Percentiles rank a stretch among this genome's conserved stretches.
These are phyloP conservation scores for Boletus fagicola DNA, from an alignment of 768 basidiomycete species.

Conservation along the genomic window DNA sequence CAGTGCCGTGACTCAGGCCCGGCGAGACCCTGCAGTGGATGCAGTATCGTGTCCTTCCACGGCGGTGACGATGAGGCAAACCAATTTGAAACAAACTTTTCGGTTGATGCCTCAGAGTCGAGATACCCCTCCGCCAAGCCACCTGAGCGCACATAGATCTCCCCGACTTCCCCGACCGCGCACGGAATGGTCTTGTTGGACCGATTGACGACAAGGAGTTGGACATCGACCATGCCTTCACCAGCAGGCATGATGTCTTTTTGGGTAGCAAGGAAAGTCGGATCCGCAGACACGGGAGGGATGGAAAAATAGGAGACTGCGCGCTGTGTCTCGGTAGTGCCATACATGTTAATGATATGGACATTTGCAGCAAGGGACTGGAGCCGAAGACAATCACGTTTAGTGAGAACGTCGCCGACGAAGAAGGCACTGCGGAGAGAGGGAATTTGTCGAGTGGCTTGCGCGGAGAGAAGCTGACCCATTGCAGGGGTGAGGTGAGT, in stretches of 20 bases:
- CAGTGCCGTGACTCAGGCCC: slow-evolving; percentile 79
- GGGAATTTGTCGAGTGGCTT: slow-evolving; percentile 78
- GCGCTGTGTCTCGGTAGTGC: slow-evolving; percentile 98
- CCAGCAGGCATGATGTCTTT: slow-evolving; percentile 99
- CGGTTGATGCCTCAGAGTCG: slow-evolving; percentile 73
- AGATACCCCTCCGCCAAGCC: slow-evolving; percentile 95
- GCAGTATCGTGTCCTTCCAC: slow-evolving; percentile 70
- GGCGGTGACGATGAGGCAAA: slow-evolving; percentile 52
- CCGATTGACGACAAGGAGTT: slow-evolving; percentile 93
- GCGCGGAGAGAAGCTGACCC: slow-evolving; percentile 96
- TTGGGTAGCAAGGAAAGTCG: slow-evolving; percentile 87
- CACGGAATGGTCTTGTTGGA: slow-evolving; percentile 81
- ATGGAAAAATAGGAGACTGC: slow-evolving; percentile 97
- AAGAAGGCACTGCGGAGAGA: slow-evolving; percentile 91
- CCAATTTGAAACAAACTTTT: slow-evolving; percentile 97
- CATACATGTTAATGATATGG: slow-evolving; percentile 98
- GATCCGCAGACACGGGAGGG: slow-evolving; percentile 77
- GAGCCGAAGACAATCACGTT: slow-evolving; percentile 92
- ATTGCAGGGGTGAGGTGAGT: slow-evolving; percentile 98
- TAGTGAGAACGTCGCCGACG: slow-evolving; percentile 98
- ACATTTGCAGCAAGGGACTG: slow-evolving; percentile 92
- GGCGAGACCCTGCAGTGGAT: slow-evolving; percentile 53
- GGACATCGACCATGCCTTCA: slow-evolving; percentile 96
- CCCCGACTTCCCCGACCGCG: slow-evolving; percentile 94
- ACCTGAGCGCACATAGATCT: slow-evolving; percentile 96